Evolutionary conservation across 2,329 filamentous ascomycete genomes (phyloP).

Genomic region (Exophiala calicioides): DNA sequence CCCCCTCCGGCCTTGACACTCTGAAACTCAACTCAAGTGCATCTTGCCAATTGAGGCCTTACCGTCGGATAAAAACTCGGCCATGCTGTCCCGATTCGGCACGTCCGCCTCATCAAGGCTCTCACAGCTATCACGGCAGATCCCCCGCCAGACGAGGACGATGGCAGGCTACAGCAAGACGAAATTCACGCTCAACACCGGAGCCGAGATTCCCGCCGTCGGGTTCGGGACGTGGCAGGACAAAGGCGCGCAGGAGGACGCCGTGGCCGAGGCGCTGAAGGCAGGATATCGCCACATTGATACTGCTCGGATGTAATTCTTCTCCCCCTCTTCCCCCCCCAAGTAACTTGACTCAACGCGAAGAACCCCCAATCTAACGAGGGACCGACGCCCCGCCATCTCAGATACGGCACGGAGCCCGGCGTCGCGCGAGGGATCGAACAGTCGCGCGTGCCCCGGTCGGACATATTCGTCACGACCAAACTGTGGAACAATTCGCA

Average conservation of each 20-base stretch:
- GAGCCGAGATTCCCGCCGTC: conserved; percentile 49
- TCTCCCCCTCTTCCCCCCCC: conserved; percentile 1
- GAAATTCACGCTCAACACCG: conserved; percentile 45
- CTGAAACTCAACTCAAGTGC: no score
- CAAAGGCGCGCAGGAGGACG: conserved; percentile 50
- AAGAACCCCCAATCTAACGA: not conserved
- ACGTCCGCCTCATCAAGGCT: conserved; percentile 10
- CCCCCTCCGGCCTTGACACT: no score
- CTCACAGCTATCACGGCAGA: conserved; percentile 17
- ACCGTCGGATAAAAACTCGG: no score
- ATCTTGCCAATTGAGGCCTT: no score
- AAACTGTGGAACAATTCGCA: conserved; percentile 69
- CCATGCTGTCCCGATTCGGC: conserved; percentile 17
- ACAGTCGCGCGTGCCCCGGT: conserved; percentile 63
- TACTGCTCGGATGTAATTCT: conserved; percentile 44
- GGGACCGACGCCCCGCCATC: not conserved
- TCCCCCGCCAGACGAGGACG: conserved; percentile 17
- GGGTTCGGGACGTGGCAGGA: conserved; percentile 59
- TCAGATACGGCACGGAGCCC: conserved; percentile 63
- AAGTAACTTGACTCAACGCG: no score
- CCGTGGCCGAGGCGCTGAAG: conserved; percentile 47
- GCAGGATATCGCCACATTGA: conserved; percentile 42
- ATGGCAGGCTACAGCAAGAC: conserved; percentile 25
- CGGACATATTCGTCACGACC: conserved; percentile 66
- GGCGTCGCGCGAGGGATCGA: conserved; percentile 66